A percentile compares a stretch with the other conserved stretches of the same genome.
Conservation (phyloP, 495 filamentous ascomycete species). For the Parachaetomium inaequale region DNA sequence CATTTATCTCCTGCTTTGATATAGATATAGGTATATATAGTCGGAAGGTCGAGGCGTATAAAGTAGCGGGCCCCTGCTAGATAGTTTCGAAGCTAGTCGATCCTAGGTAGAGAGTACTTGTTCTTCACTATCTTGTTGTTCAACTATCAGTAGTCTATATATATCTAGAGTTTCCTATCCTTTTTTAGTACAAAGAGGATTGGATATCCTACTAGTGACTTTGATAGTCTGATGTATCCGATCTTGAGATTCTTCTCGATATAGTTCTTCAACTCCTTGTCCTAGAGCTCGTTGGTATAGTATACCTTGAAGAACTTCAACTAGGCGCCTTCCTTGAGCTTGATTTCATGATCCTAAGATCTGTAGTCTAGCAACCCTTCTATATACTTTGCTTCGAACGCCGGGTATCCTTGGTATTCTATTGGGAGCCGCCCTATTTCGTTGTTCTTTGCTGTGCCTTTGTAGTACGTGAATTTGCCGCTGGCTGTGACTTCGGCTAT, state of each 20-base stretch:
- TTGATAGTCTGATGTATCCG: not conserved
- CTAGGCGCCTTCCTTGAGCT: slow-evolving; percentile 5
- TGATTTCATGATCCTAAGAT: slow-evolving; percentile 7
- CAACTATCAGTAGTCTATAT: slow-evolving; percentile 6
- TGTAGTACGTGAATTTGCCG: not conserved
- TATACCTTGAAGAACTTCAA: slow-evolving; percentile 1
- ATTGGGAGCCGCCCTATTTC: not conserved
- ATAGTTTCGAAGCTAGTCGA: not conserved
- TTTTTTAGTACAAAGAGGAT: slow-evolving; percentile 13
- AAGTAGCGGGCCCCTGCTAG: not conserved
- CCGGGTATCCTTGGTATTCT: not conserved
- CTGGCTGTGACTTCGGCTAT: no score
- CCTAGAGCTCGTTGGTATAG: not conserved
- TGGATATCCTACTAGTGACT: not conserved
- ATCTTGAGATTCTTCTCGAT: slow-evolving; percentile 6
- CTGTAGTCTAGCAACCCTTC: not conserved
- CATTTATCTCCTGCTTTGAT: slow-evolving; percentile 12
- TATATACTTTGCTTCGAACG: slow-evolving; percentile 8
- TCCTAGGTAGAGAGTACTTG: slow-evolving; percentile 5
- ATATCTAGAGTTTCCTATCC: not conserved
- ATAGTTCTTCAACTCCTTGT: not conserved
- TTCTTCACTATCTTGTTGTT: slow-evolving; percentile 11
- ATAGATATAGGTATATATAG: not conserved
- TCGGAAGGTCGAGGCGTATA: slow-evolving; percentile 1
- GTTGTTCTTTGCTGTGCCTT: not conserved